Percentiles rank a stretch among this genome's conserved stretches.
phyloP scores from a whole-genome alignment of 208 protist species.

The Crithidia sp. region DNA sequence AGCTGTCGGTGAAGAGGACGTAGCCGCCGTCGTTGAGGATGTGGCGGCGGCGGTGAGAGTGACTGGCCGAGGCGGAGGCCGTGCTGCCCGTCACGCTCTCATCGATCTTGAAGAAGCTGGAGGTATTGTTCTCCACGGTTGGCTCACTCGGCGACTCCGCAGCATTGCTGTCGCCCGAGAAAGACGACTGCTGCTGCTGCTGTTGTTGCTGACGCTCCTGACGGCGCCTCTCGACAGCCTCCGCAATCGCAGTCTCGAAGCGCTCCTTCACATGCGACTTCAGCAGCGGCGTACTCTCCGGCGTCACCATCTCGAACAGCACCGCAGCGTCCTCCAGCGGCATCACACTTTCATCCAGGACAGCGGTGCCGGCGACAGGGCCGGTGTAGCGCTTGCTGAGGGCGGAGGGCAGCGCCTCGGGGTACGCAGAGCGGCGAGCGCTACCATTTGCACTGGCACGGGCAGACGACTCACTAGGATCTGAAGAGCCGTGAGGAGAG shows the following conservation, averaged over 20 bases:
- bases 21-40: constrained; percentile 33
- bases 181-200: background rate
- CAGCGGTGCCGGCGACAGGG: constrained; percentile 27
- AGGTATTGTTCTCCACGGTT: constrained; percentile 10
- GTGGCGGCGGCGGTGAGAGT: constrained; percentile 8
- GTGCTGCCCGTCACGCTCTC: background rate
- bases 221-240: constrained; percentile 1
- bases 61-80: background rate
- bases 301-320: constrained; percentile 23
- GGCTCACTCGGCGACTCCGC: background rate
- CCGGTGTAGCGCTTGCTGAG: constrained; percentile 14
- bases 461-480: background rate
- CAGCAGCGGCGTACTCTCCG: constrained; percentile 16
- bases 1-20: constrained; percentile 38
- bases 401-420: constrained; percentile 23
- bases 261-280: constrained; percentile 21
- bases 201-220: constrained; percentile 7
- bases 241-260: constrained; percentile 23
- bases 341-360: constrained; percentile 23
- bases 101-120: constrained; percentile 6
- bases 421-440: constrained; percentile 4
- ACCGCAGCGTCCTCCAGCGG: constrained; percentile 6
- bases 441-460: background rate
- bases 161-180: background rate
- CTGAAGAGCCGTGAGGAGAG: constrained; percentile 1